A percentile compares a stretch with the other conserved stretches of the same genome.
Conservation (phyloP, 2,329 filamentous ascomycete genomes). For the Colletotrichum spaethianum region DNA sequence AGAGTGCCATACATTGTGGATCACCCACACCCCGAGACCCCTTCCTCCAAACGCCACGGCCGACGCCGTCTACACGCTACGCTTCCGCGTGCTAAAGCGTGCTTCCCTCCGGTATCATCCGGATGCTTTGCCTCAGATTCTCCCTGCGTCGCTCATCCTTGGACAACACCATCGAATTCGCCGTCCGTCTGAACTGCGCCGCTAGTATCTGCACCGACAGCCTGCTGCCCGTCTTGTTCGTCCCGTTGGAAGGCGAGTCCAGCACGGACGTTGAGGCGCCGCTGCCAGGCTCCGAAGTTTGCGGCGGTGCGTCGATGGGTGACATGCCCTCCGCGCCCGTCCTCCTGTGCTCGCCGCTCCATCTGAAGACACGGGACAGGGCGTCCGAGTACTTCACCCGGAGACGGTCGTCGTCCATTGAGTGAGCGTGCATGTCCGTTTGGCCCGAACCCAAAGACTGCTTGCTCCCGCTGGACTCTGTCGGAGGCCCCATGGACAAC, state of each 20-base stretch:
- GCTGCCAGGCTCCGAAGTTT: conserved; percentile 16
- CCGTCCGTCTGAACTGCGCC: conserved; percentile 41
- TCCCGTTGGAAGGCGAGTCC: conserved; percentile 10
- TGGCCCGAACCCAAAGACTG: not conserved
- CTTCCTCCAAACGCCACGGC: conserved; percentile 7
- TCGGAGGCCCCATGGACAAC: not conserved
- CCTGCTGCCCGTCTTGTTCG: conserved; percentile 9
- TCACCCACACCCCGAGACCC: conserved; percentile 3
- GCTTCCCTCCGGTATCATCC: conserved; percentile 48
- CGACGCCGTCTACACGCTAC: conserved; percentile 12
- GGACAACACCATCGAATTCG: conserved; percentile 29
- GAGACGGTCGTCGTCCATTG: conserved; percentile 34
- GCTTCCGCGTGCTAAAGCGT: conserved; percentile 8
- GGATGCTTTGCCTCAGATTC: conserved; percentile 55
- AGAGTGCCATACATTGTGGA: conserved; percentile 1
- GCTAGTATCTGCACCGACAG: conserved; percentile 37
- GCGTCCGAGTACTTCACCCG: conserved; percentile 38
- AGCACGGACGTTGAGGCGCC: not conserved
- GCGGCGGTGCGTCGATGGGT: not conserved
- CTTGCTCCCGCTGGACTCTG: conserved; percentile 3
- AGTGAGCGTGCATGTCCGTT: conserved; percentile 26
- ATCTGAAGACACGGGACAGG: conserved; percentile 34
- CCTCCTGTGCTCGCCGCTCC: conserved; percentile 39
- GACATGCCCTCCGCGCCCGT: conserved; percentile 19
- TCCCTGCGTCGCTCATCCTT: conserved; percentile 53